Base-by-base conservation (phyloP, 164 flowering plant species). In the Magnolia sinica region DNA sequence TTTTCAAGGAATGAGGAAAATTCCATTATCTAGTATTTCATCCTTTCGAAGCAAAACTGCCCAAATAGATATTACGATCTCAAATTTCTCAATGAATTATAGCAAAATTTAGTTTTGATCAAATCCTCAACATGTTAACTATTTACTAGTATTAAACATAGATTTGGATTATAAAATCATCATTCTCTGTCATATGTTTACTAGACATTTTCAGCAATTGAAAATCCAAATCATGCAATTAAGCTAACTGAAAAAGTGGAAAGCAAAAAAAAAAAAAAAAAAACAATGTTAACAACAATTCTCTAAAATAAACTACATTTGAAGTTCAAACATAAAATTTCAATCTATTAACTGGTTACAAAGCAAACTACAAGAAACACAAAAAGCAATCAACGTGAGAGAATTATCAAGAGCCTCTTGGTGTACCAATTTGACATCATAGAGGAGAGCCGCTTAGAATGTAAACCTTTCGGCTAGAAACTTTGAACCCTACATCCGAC, bases 401-500 rank as follows among this genome's bases (percentile, higher is more conserved):
- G 68, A 73, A 3, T 27, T 7, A 65, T 70, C 27, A 70, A 68
- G 73, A 78, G 73, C 70, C 80, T 74, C 77, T 59, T 49, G 19
- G n/a, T 67, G 68, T 78, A 55, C 79, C 73, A 24, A 71, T 74
- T 55, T 55, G 72, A 79, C 64, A 73, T 69, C 75, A 77, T 13
- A 76, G 74, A 71, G 67, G 69, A 71, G 76, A 80, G 29, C 73
- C 66, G 50, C 78, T 80, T 65, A 76, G 70, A 78, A 73, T 55
- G 73, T 74, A 68, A 59, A 96, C 98, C 98, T 96, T 96, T 77
- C 98, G 83, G 78, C 99, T 96, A 55, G 98, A 94, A 84, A 96
- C 89, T 88, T 89, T 92, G 82, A 94, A 96, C 37, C 99, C 98
- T 73, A 94, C 99, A 89, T 94, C 98, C 37, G 89, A 87, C 81